Conservation (phyloP, 2,329 filamentous ascomycete species). For the Fusarium nodosum region DNA sequence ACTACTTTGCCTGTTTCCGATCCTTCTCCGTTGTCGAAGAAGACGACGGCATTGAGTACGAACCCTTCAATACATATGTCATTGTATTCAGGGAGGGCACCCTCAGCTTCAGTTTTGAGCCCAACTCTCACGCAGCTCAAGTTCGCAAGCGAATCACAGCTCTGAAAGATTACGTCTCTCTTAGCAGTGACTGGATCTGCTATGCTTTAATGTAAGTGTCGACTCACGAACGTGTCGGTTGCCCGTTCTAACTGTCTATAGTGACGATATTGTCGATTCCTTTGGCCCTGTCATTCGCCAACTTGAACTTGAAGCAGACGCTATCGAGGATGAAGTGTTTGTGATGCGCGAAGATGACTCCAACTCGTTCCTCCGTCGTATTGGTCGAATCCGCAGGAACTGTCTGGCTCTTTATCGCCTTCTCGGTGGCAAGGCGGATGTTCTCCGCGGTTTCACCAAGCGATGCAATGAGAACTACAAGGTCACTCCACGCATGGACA, state of each 20-base stretch:
- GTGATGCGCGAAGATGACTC: constrained; percentile 92
- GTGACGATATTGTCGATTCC: constrained; percentile 96
- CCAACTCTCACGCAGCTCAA: constrained; percentile 87
- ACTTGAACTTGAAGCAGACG: constrained; percentile 89
- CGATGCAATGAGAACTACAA: constrained; percentile 98
- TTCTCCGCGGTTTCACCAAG: constrained; percentile 97
- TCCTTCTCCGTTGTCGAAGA: constrained; percentile 88
- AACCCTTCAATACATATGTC: constrained; percentile 96
- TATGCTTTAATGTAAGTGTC: constrained; percentile 89
- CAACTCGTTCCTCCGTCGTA: constrained; percentile 85
- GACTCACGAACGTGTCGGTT: no score
- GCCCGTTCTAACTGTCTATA: constrained; percentile 54
- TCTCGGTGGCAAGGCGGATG: constrained; percentile 96
- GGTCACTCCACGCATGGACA: constrained; percentile 94
- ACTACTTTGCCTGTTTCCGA: constrained; percentile 98
- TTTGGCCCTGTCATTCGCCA: constrained; percentile 91
- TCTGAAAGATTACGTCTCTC: constrained; percentile 92
- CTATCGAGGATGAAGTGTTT: constrained; percentile 96
- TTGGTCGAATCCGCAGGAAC: constrained; percentile 92
- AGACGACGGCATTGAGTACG: constrained; percentile 84
- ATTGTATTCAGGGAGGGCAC: constrained; percentile 97
- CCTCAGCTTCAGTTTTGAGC: constrained; percentile 92
- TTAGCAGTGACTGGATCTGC: constrained; percentile 98
- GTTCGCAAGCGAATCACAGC: constrained; percentile 93
- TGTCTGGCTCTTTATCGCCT: constrained; percentile 94